Evolutionary conservation across 1,284 basidiomycete genomes (phyloP).

Genomic region (Thelephora terrestris): DNA sequence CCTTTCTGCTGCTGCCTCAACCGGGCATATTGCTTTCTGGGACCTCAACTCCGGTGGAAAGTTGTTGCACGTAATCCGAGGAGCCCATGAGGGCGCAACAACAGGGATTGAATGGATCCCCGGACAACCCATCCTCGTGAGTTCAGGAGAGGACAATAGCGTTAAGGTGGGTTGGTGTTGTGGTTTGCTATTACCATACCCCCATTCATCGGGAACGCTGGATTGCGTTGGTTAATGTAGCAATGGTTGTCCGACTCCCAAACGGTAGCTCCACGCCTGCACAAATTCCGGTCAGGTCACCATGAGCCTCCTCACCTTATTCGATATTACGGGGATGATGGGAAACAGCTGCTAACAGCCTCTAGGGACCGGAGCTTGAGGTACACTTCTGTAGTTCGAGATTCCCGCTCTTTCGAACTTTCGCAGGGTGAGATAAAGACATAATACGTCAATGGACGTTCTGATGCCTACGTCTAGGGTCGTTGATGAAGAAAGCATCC

Average conservation of each 20-base stretch:
- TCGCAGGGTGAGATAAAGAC: slow-evolving; percentile 64
- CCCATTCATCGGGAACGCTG: not conserved
- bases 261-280: slow-evolving; percentile 72
- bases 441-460: not conserved
- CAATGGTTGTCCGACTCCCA: slow-evolving; percentile 98
- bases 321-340: slow-evolving; percentile 92
- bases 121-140: slow-evolving; percentile 82
- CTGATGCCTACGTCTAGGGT: slow-evolving; percentile 36
- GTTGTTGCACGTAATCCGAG: slow-evolving; percentile 74
- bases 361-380: slow-evolving; percentile 82
- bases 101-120: slow-evolving; percentile 82
- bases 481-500: slow-evolving; percentile 78
- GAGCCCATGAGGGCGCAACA: slow-evolving; percentile 80
- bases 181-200: slow-evolving; percentile 2
- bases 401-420: slow-evolving; percentile 88
- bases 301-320: slow-evolving; percentile 87
- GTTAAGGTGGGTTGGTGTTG: slow-evolving; percentile 57
- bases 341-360: slow-evolving; percentile 87
- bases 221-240: slow-evolving; percentile 28
- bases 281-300: slow-evolving; percentile 92
- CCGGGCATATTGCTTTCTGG: slow-evolving; percentile 85
- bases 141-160: slow-evolving; percentile 86
- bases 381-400: slow-evolving; percentile 87
- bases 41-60: slow-evolving; percentile 78
- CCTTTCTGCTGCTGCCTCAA: slow-evolving; percentile 78